Evolutionary conservation across 805 yeast species (phyloP).

Genomic region (Wickerhamomyces rabaulensis): DNA sequence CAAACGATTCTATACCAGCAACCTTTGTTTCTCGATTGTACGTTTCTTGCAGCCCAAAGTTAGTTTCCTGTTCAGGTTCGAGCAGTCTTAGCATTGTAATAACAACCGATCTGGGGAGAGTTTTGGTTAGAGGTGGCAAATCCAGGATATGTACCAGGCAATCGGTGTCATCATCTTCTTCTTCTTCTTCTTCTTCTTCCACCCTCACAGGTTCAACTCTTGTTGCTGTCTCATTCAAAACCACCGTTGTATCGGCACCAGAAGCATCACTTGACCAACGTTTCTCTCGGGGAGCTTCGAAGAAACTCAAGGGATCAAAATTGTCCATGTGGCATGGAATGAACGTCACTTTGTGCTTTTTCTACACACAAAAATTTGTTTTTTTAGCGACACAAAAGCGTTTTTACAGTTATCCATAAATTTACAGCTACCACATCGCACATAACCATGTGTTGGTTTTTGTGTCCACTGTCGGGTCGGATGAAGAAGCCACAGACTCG

Average conservation of each 20-base stretch:
- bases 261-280: background rate
- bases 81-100: slow-evolving; percentile 41
- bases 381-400: too few species aligned
- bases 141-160: slow-evolving; percentile 49
- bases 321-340: too few species aligned
- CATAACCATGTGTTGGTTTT: background rate
- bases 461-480: background rate
- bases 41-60: slow-evolving; percentile 34
- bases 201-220: background rate
- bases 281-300: background rate
- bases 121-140: slow-evolving; percentile 43
- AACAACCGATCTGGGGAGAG: slow-evolving; percentile 45
- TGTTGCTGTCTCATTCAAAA: background rate
- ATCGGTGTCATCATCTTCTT: slow-evolving; percentile 15
- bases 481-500: background rate
- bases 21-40: slow-evolving; percentile 26
- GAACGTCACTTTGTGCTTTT: too few species aligned
- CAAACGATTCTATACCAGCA: slow-evolving; percentile 16
- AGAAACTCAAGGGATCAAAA: background rate
- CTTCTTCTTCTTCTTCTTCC: background rate
- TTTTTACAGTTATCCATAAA: too few species aligned
- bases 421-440: background rate
- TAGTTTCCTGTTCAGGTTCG: slow-evolving; percentile 42
- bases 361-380: too few species aligned
- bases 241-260: background rate